Percentiles rank a stretch among this genome's conserved stretches.
Conservation (phyloP, 176 grass and related monocot species). For the Luzula sylvatica region DNA sequence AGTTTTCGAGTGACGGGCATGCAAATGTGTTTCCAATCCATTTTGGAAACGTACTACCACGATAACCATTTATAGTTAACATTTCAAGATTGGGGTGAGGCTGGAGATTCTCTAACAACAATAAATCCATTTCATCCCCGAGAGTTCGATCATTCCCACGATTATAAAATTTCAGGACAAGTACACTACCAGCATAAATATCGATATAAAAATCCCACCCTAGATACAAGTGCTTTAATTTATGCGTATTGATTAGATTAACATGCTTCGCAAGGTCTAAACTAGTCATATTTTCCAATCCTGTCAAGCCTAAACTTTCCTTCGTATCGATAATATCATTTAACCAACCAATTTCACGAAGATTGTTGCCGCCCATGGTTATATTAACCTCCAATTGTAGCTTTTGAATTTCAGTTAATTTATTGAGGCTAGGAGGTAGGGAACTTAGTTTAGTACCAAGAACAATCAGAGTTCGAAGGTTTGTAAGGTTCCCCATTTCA, state of each 20-base stretch:
- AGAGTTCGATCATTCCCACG: not conserved
- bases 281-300: not conserved
- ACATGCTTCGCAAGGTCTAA: not conserved
- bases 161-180: too few relatives aligned
- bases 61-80: not conserved
- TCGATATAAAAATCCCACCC: not conserved
- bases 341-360: not conserved
- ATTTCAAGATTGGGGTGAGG: not conserved
- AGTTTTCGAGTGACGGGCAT: not conserved
- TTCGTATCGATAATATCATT: not conserved
- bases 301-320: not conserved
- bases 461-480: not conserved
- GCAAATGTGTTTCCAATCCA: not conserved
- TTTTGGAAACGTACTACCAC: not conserved
- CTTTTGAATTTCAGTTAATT: not conserved
- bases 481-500: not conserved
- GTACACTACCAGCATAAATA: not conserved
- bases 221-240: not conserved
- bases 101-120: not conserved
- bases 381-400: not conserved
- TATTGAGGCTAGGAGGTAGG: not conserved
- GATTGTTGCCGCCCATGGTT: not conserved
- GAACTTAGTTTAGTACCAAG: not conserved
- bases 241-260: not conserved
- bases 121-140: not conserved